Evolutionary conservation across 73 alveolate species (phyloP), one percentile per base, ranked within the genome.

Genomic region (Tetrahymena thermophila): DNA sequence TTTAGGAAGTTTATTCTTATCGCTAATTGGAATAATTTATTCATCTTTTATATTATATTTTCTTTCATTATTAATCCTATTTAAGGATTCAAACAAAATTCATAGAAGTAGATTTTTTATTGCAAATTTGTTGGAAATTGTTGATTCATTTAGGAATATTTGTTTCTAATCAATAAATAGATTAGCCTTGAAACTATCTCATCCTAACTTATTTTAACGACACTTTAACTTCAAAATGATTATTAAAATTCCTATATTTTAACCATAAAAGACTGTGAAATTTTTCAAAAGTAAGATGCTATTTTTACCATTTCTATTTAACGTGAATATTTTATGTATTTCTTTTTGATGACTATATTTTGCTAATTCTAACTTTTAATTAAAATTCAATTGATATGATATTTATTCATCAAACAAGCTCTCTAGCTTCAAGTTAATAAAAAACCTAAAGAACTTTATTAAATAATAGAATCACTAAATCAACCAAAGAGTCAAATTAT

Each of bases 251-350:
- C 89, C 89, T 71, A 71, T 71, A 71, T 71, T 71, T 71, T 71
- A 71, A 71, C 89, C 89, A 71, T 71, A 71, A 71, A 71, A 71
- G 89, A 71, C 89, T 71, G 89, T 71, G 89, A 71, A 71, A 71
- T 71, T 71, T 71, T 71, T 71, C 37, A 71, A 19, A 71, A 71
- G 9, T 28, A 71, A 71, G 89, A 28, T 28, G 89, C 89, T 71
- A 71, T 71, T 71, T 71, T 71, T 71, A 71, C 89, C 89, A 71
- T 71, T 71, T 71, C 89, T 28, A 71, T 31, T 71, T 25, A 28
- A 14, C 4, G 37, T 11, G 21, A 19, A 31, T 11, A 3, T 23
- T 31, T 71, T 25, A n/a, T 71, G 89, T 31, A 28, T 71, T 28
- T 71, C 89, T 31, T 71, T 34, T 71, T 71, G 23, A 19, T 19